Conservation (phyloP, 2,329 filamentous ascomycete genomes). For the Pyrenophora teres region DNA sequence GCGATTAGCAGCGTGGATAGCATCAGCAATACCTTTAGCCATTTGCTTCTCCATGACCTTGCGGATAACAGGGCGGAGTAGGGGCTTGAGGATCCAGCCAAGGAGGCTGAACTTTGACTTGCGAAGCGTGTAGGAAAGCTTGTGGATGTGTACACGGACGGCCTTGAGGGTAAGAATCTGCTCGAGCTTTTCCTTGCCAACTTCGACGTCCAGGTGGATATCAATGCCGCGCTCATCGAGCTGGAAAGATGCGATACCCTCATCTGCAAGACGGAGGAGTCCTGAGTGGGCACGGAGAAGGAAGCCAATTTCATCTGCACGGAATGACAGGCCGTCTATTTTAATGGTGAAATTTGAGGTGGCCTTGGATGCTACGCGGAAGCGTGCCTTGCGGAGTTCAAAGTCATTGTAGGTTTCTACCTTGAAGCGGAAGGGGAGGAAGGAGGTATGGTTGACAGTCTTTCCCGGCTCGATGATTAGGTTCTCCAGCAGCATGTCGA, state of each 20-base stretch:
- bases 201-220: constrained; percentile 80
- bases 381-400: constrained; percentile 78
- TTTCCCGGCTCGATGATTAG: constrained; percentile 85
- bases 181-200: constrained; percentile 77
- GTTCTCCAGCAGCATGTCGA: constrained; percentile 88
- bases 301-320: constrained; percentile 86
- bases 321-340: constrained; percentile 79
- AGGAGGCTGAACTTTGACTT: constrained; percentile 77
- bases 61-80: constrained; percentile 79
- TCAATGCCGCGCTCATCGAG: constrained; percentile 88
- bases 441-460: constrained; percentile 84
- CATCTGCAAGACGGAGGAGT: constrained; percentile 74
- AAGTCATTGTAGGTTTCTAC: constrained; percentile 85
- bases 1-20: constrained; percentile 75
- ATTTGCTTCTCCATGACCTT: constrained; percentile 80
- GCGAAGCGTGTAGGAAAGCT: constrained; percentile 77
- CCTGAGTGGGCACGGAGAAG: constrained; percentile 82
- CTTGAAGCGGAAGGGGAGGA: constrained; percentile 82
- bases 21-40: constrained; percentile 70
- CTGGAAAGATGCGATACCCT: constrained; percentile 83
- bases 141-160: constrained; percentile 83
- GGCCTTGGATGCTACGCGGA: constrained; percentile 68
- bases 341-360: constrained; percentile 77
- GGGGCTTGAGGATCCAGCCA: constrained; percentile 81
- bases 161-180: constrained; percentile 77